A percentile compares a stretch with the other conserved stretches of the same genome.
These are phyloP conservation scores for Xerocomus potaroensis DNA, from an alignment of 768 basidiomycete genomes.

Conservation along the genomic window DNA sequence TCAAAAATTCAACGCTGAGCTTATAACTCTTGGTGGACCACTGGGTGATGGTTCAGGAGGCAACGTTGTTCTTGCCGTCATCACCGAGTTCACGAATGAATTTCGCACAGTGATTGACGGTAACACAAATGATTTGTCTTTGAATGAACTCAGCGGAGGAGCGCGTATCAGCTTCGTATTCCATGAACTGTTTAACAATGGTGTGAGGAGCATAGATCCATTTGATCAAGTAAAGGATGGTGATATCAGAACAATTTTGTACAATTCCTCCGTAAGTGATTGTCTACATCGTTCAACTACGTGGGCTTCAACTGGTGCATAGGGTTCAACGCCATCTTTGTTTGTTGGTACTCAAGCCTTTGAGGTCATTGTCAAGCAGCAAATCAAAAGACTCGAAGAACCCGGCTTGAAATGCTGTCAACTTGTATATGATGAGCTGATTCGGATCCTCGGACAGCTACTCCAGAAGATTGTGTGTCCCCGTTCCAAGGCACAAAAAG, in stretches of 20 bases:
- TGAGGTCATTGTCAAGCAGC: constrained; percentile 98
- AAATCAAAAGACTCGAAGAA: constrained; percentile 95
- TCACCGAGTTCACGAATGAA: constrained; percentile 96
- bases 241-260: constrained; percentile 91
- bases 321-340: constrained; percentile 94
- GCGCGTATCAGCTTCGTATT: constrained; percentile 99
- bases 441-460: constrained; percentile 90
- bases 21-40: constrained; percentile 80
- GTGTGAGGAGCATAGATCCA: constrained; percentile 93
- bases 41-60: constrained; percentile 82
- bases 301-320: not conserved
- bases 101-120: constrained; percentile 98
- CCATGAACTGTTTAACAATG: constrained; percentile 97
- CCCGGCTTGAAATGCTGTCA: constrained; percentile 92
- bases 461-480: constrained; percentile 81
- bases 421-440: constrained; percentile 95
- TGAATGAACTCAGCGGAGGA: constrained; percentile 98
- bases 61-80: constrained; percentile 92
- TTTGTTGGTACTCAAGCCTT: constrained; percentile 98
- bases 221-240: constrained; percentile 99
- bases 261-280: constrained; percentile 88
- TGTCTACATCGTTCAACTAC: not conserved
- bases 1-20: constrained; percentile 82
- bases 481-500: not conserved
- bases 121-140: constrained; percentile 89